These are phyloP conservation scores for Noccaea caerulescens DNA, from an alignment of 345 rosid species.

Conservation along the genomic window DNA sequence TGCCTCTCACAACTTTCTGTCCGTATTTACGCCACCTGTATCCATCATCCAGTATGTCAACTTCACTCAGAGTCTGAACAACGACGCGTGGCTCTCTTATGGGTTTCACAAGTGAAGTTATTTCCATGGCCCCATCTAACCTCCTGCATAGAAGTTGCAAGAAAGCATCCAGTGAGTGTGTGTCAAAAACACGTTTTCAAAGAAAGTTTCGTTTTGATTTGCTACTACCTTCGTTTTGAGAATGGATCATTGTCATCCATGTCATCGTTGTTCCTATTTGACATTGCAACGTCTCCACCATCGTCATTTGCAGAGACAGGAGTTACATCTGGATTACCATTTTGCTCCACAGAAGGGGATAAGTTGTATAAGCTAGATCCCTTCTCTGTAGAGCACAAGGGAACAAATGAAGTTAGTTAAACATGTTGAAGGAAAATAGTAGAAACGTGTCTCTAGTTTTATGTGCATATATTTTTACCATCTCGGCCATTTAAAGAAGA, in stretches of 20 bases:
- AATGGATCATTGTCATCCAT: constrained; percentile 75
- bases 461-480: constrained; percentile 50
- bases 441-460: constrained; percentile 6
- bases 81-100: constrained; percentile 95
- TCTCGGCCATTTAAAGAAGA: constrained; percentile 54
- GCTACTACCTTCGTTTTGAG: constrained; percentile 73
- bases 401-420: constrained; percentile 15
- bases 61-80: constrained; percentile 94
- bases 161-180: constrained; percentile 23
- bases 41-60: constrained; percentile 97
- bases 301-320: constrained; percentile 62
- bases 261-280: constrained; percentile 47
- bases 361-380: constrained; percentile 51
- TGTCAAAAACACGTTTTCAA: constrained; percentile 20
- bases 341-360: constrained; percentile 53
- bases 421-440: not conserved
- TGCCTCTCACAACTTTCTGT: constrained; percentile 97
- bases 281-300: constrained; percentile 49
- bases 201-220: constrained; percentile 1
- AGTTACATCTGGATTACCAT: constrained; percentile 59
- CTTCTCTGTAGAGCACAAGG: constrained; percentile 51
- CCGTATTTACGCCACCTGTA: constrained; percentile 99
- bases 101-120: constrained; percentile 85
- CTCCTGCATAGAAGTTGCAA: constrained; percentile 55
- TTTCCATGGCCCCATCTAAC: constrained; percentile 73